Conservation (phyloP, 208 protist species). For the Acanthamoeba royreba region DNA sequence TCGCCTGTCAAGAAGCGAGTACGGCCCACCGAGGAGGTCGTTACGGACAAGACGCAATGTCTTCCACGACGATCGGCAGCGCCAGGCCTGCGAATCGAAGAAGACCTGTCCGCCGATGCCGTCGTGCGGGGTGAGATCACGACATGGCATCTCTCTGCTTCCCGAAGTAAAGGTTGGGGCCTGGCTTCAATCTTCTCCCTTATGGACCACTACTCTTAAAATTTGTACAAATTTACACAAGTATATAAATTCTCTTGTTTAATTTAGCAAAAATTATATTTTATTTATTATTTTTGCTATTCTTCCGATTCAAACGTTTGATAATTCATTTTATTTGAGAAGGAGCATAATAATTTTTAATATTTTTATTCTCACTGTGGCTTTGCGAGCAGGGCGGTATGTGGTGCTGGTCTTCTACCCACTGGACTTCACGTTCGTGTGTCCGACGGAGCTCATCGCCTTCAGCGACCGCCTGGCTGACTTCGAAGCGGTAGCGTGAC, state of each 20-base stretch:
- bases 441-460: conserved; percentile 95
- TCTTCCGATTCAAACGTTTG: no score
- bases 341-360: no score
- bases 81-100: background rate
- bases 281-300: no score
- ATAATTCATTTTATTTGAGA: no score
- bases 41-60: background rate
- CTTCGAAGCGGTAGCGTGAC: conserved; percentile 80
- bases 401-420: conserved; percentile 96
- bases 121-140: background rate
- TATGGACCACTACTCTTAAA: no score
- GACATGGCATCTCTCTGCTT: background rate
- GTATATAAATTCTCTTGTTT: no score
- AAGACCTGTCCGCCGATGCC: background rate
- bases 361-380: no score
- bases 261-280: no score
- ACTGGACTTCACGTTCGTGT: conserved; percentile 96
- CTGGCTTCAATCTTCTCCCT: background rate
- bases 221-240: no score
- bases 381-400: conserved; percentile 74
- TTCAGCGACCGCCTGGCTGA: conserved; percentile 90
- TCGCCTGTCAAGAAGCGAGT: background rate
- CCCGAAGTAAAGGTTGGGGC: background rate
- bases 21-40: background rate
- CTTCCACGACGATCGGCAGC: no score